These are phyloP conservation scores for Chimonanthus praecox DNA, from an alignment of 164 flowering plant species.

Conservation along the genomic window DNA sequence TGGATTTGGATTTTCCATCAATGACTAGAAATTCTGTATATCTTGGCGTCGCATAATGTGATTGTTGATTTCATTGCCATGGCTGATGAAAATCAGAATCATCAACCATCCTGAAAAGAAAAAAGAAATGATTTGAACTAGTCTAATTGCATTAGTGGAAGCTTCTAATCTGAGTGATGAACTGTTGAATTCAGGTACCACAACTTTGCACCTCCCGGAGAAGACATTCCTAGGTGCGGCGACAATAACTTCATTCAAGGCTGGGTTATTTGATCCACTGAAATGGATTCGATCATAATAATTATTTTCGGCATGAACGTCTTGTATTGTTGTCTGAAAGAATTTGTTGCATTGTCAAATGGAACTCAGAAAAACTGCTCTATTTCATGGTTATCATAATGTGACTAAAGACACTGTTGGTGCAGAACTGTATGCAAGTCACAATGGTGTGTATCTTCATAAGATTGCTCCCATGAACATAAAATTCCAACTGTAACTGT, in stretches of 20 bases:
- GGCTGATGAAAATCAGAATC: not conserved
- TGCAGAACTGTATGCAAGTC: too few species aligned
- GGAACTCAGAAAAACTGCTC: too few species aligned
- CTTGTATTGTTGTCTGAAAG: too few species aligned
- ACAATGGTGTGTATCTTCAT: too few species aligned
- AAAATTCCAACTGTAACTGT: too few species aligned
- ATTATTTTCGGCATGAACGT: too few species aligned
- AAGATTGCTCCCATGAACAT: too few species aligned
- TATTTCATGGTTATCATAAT: too few species aligned
- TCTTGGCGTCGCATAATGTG: not conserved
- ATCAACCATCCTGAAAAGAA: not conserved
- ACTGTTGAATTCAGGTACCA: slow-evolving; percentile 21
- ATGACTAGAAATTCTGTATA: not conserved
- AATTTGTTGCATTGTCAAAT: too few species aligned
- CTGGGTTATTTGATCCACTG: slow-evolving; percentile 19
- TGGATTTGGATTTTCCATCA: not conserved
- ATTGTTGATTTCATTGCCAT: not conserved
- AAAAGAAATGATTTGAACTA: not conserved
- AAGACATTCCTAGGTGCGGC: slow-evolving; percentile 10
- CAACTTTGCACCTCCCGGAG: slow-evolving; percentile 19
- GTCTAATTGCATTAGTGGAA: not conserved
- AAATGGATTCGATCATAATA: too few species aligned
- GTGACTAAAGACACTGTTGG: too few species aligned
- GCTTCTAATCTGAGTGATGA: not conserved
- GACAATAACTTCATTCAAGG: slow-evolving; percentile 29